Conservation (phyloP, 352 stramenopile genomes). For the Elongisporangium prolatum region DNA sequence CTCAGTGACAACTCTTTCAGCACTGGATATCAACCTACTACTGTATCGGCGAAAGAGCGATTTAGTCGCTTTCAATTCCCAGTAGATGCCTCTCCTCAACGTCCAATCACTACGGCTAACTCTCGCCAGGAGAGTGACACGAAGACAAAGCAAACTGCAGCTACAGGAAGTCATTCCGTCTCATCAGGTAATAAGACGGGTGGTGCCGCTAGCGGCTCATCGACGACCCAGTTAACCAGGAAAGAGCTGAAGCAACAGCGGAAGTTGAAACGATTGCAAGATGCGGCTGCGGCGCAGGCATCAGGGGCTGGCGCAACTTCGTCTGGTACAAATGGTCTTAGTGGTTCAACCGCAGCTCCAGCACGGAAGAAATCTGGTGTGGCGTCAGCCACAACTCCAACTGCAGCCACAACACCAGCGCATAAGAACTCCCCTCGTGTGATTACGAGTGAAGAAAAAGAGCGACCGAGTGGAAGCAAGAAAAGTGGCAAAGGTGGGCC, state of each 20-base stretch:
- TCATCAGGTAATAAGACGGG: slow-evolving; percentile 7
- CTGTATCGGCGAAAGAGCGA: slow-evolving; percentile 53
- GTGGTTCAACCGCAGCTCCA: not conserved
- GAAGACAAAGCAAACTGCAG: slow-evolving; percentile 17
- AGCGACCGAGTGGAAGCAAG: slow-evolving; percentile 18
- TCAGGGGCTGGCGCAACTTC: slow-evolving; percentile 2
- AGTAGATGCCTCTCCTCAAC: slow-evolving; percentile 2
- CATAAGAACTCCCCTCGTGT: slow-evolving; percentile 18
- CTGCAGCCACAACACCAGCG: slow-evolving; percentile 4
- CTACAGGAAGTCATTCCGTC: slow-evolving; percentile 1
- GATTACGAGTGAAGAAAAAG: slow-evolving; percentile 37
- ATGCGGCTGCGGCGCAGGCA: slow-evolving; percentile 11
- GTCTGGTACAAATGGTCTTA: not conserved
- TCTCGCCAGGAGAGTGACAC: slow-evolving; percentile 2
- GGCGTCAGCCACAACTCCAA: slow-evolving; percentile 7
- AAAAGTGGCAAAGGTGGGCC: slow-evolving; percentile 31
- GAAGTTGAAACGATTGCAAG: slow-evolving; percentile 68
- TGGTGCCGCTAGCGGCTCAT: not conserved
- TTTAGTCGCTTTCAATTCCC: slow-evolving; percentile 45
- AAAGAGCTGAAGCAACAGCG: slow-evolving; percentile 70
- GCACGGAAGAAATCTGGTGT: slow-evolving; percentile 1
- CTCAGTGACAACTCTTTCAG: slow-evolving; percentile 79
- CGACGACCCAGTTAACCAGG: slow-evolving; percentile 33
- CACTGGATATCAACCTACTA: slow-evolving; percentile 71
- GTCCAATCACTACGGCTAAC: slow-evolving; percentile 6